phyloP scores from a whole-genome alignment of 768 basidiomycete species.

The Leucocoprinus sp. region DNA sequence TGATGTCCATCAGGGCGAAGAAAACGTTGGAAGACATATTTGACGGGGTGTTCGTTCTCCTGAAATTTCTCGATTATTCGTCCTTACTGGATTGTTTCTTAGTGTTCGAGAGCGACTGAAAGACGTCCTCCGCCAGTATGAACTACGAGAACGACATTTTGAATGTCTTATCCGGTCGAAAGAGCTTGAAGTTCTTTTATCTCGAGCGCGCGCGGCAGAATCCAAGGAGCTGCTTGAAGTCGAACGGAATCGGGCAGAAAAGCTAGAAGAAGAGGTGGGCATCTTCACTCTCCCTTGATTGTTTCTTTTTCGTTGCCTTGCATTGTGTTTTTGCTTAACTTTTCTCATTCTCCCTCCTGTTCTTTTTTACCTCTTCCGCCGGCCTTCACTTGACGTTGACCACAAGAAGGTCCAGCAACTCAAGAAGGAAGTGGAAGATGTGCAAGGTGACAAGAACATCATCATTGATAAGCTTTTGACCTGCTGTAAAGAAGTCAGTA shows the following conservation, averaged over 20 bases:
- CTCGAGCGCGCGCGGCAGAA: constrained; percentile 81
- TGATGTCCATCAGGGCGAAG: constrained; percentile 44
- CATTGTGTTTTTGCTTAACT: constrained; percentile 8
- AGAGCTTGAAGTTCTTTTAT: constrained; percentile 81
- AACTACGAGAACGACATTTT: constrained; percentile 86
- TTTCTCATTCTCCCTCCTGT: neutral
- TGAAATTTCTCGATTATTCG: neutral
- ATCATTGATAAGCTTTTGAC: constrained; percentile 78
- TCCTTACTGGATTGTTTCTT: constrained; percentile 10
- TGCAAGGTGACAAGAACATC: constrained; percentile 68
- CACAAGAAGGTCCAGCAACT: constrained; percentile 51
- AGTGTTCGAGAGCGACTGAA: constrained; percentile 84
- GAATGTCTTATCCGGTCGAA: constrained; percentile 90
- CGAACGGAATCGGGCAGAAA: constrained; percentile 61
- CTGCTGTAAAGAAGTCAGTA: constrained; percentile 79
- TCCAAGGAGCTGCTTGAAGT: constrained; percentile 77
- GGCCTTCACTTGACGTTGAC: neutral
- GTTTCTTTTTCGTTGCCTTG: constrained; percentile 1
- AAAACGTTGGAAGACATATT: constrained; percentile 78
- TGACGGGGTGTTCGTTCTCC: constrained; percentile 63
- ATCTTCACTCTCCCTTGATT: constrained; percentile 12
- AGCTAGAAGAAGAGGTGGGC: constrained; percentile 67
- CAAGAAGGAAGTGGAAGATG: constrained; percentile 72
- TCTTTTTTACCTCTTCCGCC: neutral
- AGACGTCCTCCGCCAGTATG: constrained; percentile 80